Conservation (phyloP, 2,329 filamentous ascomycete genomes). For the Aspergillus quadricinctus region DNA sequence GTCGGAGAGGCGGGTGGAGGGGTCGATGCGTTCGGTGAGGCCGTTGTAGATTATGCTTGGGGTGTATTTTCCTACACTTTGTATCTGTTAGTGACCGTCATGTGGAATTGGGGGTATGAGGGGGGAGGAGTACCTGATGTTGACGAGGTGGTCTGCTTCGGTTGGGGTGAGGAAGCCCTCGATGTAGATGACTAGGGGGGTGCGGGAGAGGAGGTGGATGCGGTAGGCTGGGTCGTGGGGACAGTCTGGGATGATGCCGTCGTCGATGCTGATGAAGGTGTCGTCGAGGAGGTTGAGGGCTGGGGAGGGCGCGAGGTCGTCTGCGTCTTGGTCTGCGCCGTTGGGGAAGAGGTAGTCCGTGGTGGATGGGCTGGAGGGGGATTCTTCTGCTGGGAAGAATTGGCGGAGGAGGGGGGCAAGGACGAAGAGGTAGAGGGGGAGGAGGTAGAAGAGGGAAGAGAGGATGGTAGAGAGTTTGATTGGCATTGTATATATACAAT, state of each 20-base stretch:
- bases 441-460: slow-evolving; percentile 32
- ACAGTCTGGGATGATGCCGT: slow-evolving; percentile 25
- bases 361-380: too few species aligned
- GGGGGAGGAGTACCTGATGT: slow-evolving; percentile 45
- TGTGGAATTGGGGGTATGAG: not conserved
- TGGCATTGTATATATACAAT: not conserved
- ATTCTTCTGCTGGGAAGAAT: slow-evolving; percentile 10
- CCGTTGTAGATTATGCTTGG: slow-evolving; percentile 53
- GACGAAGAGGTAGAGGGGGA: slow-evolving; percentile 35
- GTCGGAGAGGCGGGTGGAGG: slow-evolving; percentile 50
- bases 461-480: slow-evolving; percentile 27
- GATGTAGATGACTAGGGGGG: slow-evolving; percentile 57
- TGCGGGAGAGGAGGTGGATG: slow-evolving; percentile 49
- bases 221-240: slow-evolving; percentile 22
- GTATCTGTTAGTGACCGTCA: not conserved
- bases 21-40: slow-evolving; percentile 45
- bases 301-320: slow-evolving; percentile 2
- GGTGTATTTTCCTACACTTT: slow-evolving; percentile 45
- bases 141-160: slow-evolving; percentile 50
- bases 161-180: slow-evolving; percentile 49
- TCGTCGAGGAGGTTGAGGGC: slow-evolving; percentile 25
- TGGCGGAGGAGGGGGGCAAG: slow-evolving; percentile 29
- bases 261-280: slow-evolving; percentile 32
- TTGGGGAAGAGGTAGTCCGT: not conserved
- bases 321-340: slow-evolving; percentile 1